Conservation (phyloP, 305 asterid species). For the Caryopteris hybrid region DNA sequence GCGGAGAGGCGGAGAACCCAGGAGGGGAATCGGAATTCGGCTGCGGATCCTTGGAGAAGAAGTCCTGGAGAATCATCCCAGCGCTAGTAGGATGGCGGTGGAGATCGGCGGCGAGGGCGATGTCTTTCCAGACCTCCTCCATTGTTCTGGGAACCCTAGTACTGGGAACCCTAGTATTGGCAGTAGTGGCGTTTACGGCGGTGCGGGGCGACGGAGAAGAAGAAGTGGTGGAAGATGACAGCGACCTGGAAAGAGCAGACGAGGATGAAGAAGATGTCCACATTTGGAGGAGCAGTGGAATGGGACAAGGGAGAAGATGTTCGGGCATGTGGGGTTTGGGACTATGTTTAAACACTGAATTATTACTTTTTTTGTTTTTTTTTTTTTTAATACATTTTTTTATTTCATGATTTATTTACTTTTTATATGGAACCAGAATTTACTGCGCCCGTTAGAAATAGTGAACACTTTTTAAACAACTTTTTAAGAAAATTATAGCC, state of each 20-base stretch:
- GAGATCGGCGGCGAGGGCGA: slow-evolving; percentile 42
- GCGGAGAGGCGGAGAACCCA: slow-evolving; percentile 12
- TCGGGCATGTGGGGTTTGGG: not conserved
- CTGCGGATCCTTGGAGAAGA: slow-evolving; percentile 34
- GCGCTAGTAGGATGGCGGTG: slow-evolving; percentile 17
- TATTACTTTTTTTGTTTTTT: too few relatives aligned
- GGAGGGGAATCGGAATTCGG: slow-evolving; percentile 22
- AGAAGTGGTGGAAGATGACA: not conserved
- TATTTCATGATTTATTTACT: too few relatives aligned
- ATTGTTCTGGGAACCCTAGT: slow-evolving; percentile 31
- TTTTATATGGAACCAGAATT: too few relatives aligned
- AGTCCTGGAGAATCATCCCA: slow-evolving; percentile 57
- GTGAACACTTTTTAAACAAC: too few relatives aligned
- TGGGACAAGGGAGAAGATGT: not conserved
- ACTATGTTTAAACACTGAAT: not conserved
- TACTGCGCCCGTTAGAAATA: too few relatives aligned
- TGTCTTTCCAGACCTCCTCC: slow-evolving; percentile 86
- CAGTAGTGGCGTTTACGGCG: not conserved
- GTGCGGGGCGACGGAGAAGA: not conserved
- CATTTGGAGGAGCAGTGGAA: slow-evolving; percentile 25
- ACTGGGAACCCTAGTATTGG: not conserved
- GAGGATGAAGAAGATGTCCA: slow-evolving; percentile 26
- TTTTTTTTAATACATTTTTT: too few relatives aligned
- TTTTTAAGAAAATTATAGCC: too few relatives aligned
- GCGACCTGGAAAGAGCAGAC: not conserved